Percentiles rank a stretch among this genome's conserved stretches.
Evolutionary conservation across 306 rosid genomes (phyloP).

Genomic region (cucumber (Cucumis sativus)): DNA sequence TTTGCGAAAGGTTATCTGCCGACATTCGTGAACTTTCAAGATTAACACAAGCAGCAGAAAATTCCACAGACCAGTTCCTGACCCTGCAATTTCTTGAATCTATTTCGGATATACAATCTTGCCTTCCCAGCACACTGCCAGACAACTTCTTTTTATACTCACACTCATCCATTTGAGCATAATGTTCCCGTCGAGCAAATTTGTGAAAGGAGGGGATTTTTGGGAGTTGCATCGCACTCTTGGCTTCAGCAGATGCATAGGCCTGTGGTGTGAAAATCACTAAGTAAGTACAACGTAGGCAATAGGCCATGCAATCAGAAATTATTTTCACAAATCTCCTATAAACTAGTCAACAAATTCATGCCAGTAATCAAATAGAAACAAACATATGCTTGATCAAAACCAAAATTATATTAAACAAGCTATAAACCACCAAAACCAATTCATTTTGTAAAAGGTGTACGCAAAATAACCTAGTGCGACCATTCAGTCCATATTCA

Average conservation of each 20-base stretch:
- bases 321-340: background rate
- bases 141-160: conserved; percentile 71
- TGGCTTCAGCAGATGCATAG: conserved; percentile 90
- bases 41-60: conserved; percentile 83
- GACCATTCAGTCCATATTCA: background rate
- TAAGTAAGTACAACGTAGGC: conserved; percentile 1
- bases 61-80: conserved; percentile 96
- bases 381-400: background rate
- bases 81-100: conserved; percentile 96
- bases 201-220: conserved; percentile 97
- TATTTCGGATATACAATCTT: conserved; percentile 89
- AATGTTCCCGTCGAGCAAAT: conserved; percentile 79
- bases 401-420: background rate
- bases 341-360: background rate
- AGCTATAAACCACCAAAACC: background rate
- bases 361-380: background rate
- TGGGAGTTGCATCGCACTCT: conserved; percentile 74
- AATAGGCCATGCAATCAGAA: conserved; percentile 9
- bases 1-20: conserved; percentile 74
- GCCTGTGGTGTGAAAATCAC: conserved; percentile 47
- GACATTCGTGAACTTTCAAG: conserved; percentile 66
- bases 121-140: conserved; percentile 79
- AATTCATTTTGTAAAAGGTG: background rate
- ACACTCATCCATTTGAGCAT: conserved; percentile 61
- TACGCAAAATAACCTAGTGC: background rate